phyloP scores from a whole-genome alignment of 1,284 basidiomycete genomes.

The Marasmius tenuissimus region DNA sequence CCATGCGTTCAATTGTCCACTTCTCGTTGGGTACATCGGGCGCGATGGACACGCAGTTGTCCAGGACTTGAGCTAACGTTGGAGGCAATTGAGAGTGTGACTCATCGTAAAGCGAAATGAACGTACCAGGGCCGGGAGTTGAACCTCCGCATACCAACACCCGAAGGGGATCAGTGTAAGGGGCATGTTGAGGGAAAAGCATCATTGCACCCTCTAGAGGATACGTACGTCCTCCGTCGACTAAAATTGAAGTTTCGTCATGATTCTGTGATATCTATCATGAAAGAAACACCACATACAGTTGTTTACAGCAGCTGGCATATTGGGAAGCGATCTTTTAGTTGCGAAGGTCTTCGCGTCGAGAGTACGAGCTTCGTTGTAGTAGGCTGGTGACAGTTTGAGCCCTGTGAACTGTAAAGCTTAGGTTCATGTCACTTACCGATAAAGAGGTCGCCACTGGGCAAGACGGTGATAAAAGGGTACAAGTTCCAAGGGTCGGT shows the following conservation, averaged over 20 bases:
- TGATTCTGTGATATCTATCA: not conserved
- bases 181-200: constrained; percentile 65
- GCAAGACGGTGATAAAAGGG: constrained; percentile 71
- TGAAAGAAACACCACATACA: constrained; percentile 30
- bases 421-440: constrained; percentile 38
- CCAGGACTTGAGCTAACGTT: constrained; percentile 41
- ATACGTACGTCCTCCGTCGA: constrained; percentile 73
- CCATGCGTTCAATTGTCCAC: constrained; percentile 77
- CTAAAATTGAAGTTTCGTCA: constrained; percentile 22
- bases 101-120: not conserved
- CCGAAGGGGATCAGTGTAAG: constrained; percentile 69
- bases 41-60: constrained; percentile 68
- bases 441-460: constrained; percentile 64
- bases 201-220: constrained; percentile 73
- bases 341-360: constrained; percentile 66
- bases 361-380: constrained; percentile 77
- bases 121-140: constrained; percentile 44
- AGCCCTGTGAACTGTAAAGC: not conserved
- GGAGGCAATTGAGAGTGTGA: not conserved
- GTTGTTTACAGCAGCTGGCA: constrained; percentile 75
- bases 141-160: constrained; percentile 80
- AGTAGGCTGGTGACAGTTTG: constrained; percentile 50
- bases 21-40: constrained; percentile 59
- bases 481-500: constrained; percentile 78
- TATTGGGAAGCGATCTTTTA: constrained; percentile 58